Base-by-base conservation (phyloP, 257 asterid genomes). In the Lavandula angustifolia region DNA sequence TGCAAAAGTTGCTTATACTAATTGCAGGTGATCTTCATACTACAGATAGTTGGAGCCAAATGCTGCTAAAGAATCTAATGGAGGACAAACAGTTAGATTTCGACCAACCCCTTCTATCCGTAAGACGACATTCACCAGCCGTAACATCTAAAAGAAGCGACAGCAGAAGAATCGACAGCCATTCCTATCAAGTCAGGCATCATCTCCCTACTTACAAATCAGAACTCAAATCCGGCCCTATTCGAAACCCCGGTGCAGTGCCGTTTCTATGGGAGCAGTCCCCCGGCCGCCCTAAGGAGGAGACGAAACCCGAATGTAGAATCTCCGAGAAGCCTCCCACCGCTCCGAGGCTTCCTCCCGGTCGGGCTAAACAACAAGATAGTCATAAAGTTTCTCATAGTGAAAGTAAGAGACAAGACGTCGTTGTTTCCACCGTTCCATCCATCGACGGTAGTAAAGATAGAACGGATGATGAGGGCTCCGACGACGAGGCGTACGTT, bases 181-280 rank as follows among this genome's bases (percentile, higher is more conserved):
- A 66, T n/a, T 9, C 67, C n/a, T 37, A 57, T 16, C 72, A 66
- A 4, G 53, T 57, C 52, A 32, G 62, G 7, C 81, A 83, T 64
- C 81, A 53, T 38, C 82, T 78, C 67, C 95, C 98, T 58, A 44
- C 31, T 54, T 74, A 77, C 70, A 79, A 53, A 78, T 71, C 97
- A 9, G 89, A 89, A 29, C 78, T 85, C 12, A 90, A 85, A 56
- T 90, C 97, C 0, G 99, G 99, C 7, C 96, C 99, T 0, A 67
- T 94, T 34, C 79, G 84, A 2, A 76, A 83, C 47, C 85, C 95
- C 0, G 97, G 99, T 18, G 71, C 80, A 1, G 86, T 90, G 29
- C 99, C 99, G 11, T 94, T 94, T 64, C 10, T 51, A 13, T 90
- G 99, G 99, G 99, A 94, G 41, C 85, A 66, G 14, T 77, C 82